Evolutionary conservation across 2,329 filamentous ascomycete species (phyloP).

Genomic region (Penicillium concentricum): DNA sequence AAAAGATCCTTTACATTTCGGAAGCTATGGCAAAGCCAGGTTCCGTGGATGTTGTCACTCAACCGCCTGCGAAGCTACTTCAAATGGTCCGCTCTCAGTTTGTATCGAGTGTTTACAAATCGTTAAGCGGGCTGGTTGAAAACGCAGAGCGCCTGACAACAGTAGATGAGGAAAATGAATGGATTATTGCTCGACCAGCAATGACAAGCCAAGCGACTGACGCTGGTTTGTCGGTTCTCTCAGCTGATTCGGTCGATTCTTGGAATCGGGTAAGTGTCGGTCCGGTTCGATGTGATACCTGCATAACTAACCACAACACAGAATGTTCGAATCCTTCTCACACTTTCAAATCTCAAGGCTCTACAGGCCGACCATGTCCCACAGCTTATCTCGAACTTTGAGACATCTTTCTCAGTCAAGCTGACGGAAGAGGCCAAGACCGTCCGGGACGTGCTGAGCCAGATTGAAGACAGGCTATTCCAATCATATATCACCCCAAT

Average conservation of each 20-base stretch:
- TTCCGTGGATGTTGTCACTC: conserved; percentile 73
- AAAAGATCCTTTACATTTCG: conserved; percentile 91
- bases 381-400: conserved; percentile 85
- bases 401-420: conserved; percentile 90
- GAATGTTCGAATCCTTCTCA: conserved; percentile 91
- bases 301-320: conserved; percentile 40
- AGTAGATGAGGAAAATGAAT: conserved; percentile 55
- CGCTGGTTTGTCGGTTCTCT: conserved; percentile 42
- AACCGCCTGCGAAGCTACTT: conserved; percentile 81
- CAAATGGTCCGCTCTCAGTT: conserved; percentile 92
- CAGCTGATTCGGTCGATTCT: conserved; percentile 53
- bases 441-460: conserved; percentile 82
- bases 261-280: conserved; percentile 50
- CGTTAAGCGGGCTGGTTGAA: conserved; percentile 92
- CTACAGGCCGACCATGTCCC: conserved; percentile 81
- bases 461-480: conserved; percentile 91
- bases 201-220: conserved; percentile 31
- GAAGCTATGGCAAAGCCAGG: conserved; percentile 76
- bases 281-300: not conserved
- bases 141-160: conserved; percentile 80
- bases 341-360: conserved; percentile 84
- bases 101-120: conserved; percentile 90
- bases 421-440: conserved; percentile 91
- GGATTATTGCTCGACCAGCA: conserved; percentile 48
- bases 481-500: conserved; percentile 83